Conservation (phyloP, 805 yeast genomes). For the Wickerhamiella nectarea region DNA sequence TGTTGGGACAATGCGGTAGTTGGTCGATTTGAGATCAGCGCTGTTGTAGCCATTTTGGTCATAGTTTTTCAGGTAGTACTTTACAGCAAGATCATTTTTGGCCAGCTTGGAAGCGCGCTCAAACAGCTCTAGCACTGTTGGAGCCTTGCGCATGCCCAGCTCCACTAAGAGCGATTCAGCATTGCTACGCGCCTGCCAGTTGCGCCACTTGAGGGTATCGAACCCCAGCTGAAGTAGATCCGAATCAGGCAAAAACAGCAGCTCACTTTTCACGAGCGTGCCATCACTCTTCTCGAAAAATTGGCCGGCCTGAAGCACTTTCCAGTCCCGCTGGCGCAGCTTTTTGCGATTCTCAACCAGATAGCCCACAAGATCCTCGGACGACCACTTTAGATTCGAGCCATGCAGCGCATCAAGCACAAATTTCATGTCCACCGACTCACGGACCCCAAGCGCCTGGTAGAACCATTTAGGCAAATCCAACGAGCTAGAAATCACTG, state of each 20-base stretch:
- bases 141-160: slow-evolving; percentile 24
- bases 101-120: slow-evolving; percentile 10
- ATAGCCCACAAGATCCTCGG: slow-evolving; percentile 27
- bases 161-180: slow-evolving; percentile 23
- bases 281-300: slow-evolving; percentile 22
- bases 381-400: slow-evolving; percentile 24
- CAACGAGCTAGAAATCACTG: slow-evolving; percentile 21
- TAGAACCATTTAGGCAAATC: slow-evolving; percentile 19
- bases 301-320: slow-evolving; percentile 19
- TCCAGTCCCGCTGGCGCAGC: slow-evolving; percentile 24
- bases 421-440: slow-evolving; percentile 28
- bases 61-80: slow-evolving; percentile 22
- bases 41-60: slow-evolving; percentile 17
- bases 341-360: slow-evolving; percentile 20
- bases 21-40: not conserved
- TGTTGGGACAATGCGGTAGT: slow-evolving; percentile 17
- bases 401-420: slow-evolving; percentile 25
- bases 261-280: not conserved
- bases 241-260: slow-evolving; percentile 24
- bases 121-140: slow-evolving; percentile 20
- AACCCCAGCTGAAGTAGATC: slow-evolving; percentile 21
- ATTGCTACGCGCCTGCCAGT: slow-evolving; percentile 18
- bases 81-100: slow-evolving; percentile 17
- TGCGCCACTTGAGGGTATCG: slow-evolving; percentile 22
- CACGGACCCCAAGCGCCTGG: slow-evolving; percentile 25